A percentile compares a stretch with the other conserved stretches of the same genome.
These are phyloP conservation scores for Zea luxurians DNA, from an alignment of 176 grass and related monocot genomes.

Conservation along the genomic window DNA sequence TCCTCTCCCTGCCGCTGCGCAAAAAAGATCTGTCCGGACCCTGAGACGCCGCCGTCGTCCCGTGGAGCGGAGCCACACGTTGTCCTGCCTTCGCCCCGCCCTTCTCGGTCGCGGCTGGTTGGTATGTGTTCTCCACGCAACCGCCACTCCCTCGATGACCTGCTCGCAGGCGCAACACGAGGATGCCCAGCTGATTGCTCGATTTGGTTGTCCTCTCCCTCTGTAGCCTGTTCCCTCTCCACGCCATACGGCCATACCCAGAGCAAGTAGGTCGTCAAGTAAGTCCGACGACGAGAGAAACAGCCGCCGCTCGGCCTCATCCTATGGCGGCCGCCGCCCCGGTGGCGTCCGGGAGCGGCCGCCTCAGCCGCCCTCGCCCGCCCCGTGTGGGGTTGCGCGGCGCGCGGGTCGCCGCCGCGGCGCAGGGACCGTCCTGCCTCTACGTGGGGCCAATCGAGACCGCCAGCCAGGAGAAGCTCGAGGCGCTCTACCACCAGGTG, in stretches of 20 bases:
- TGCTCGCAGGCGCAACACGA: slow-evolving; percentile 3
- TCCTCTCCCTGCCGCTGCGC: not conserved
- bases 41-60: not conserved
- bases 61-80: slow-evolving; percentile 13
- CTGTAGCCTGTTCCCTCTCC: not conserved
- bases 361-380: slow-evolving; percentile 37
- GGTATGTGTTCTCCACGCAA: slow-evolving; percentile 38
- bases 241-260: too few species aligned
- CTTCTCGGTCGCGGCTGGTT: not conserved
- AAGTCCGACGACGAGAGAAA: not conserved
- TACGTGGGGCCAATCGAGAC: slow-evolving; percentile 91
- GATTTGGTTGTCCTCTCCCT: not conserved
- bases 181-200: not conserved
- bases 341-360: slow-evolving; percentile 26
- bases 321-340: slow-evolving; percentile 30
- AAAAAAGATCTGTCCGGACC: slow-evolving; percentile 8
- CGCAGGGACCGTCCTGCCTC: slow-evolving; percentile 84
- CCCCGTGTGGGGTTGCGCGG: slow-evolving; percentile 25
- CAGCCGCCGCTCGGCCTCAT: not conserved
- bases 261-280: not conserved
- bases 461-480: slow-evolving; percentile 92
- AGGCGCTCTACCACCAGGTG: slow-evolving; percentile 91
- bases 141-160: not conserved
- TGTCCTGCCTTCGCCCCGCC: not conserved
- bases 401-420: not conserved